Percentiles rank a stretch among this genome's conserved stretches.
Conservation (phyloP, 805 yeast genomes). For the Clavispora vitiphila region DNA sequence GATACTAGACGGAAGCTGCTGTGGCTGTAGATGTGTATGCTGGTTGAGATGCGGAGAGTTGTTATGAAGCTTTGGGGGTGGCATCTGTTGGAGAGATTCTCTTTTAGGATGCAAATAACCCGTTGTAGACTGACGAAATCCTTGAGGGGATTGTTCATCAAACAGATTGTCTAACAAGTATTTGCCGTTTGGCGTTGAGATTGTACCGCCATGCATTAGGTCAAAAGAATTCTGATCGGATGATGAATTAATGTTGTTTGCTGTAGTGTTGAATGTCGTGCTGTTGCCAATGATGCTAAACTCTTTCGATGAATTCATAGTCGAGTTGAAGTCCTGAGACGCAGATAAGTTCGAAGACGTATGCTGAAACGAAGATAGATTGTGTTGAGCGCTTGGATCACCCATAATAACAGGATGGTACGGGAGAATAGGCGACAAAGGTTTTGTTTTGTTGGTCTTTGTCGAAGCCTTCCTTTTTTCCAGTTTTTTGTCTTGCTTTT, state of each 20-base stretch:
- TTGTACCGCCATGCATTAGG: constrained; percentile 25
- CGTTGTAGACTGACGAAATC: constrained; percentile 1
- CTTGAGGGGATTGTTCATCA: constrained; percentile 35
- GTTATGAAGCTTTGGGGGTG: constrained; percentile 11
- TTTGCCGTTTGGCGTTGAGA: constrained; percentile 39
- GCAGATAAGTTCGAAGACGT: constrained; percentile 4
- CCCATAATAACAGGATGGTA: neutral
- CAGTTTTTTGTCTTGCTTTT: neutral
- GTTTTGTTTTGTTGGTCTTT: neutral
- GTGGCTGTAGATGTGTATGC: neutral
- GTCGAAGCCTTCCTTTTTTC: neutral
- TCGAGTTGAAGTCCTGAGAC: constrained; percentile 15
- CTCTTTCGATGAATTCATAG: constrained; percentile 23
- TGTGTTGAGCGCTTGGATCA: neutral
- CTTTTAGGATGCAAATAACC: neutral
- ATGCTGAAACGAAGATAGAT: constrained; percentile 1
- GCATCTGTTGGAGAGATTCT: constrained; percentile 12
- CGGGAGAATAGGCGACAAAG: neutral
- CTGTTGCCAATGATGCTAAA: constrained; percentile 22
- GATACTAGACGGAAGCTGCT: neutral
- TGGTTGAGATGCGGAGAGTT: constrained; percentile 6
- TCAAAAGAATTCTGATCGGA: constrained; percentile 40
- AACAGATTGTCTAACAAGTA: constrained; percentile 35
- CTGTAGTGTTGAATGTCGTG: constrained; percentile 25
- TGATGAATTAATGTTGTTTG: constrained; percentile 28